Percentiles rank a stretch among this genome's conserved stretches.
Evolutionary conservation across 768 basidiomycete genomes (phyloP).

Genomic region (Lentinula raphanica): DNA sequence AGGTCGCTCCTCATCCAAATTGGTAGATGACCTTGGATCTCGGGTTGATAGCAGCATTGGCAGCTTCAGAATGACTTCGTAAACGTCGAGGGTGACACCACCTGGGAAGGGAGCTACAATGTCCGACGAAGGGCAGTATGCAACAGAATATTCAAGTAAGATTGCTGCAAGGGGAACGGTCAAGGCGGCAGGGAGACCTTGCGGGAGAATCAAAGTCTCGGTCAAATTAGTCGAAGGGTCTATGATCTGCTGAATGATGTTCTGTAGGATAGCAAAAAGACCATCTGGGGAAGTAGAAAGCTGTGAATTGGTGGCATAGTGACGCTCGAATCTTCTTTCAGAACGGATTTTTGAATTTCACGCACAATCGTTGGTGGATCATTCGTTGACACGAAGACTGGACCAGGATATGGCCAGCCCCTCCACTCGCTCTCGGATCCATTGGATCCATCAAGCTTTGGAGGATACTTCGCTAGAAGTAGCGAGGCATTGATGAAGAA

Average conservation of each 20-base stretch:
- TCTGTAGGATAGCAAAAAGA: background rate
- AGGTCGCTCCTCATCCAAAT: slow-evolving; percentile 8
- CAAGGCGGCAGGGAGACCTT: background rate
- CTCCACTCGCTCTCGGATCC: background rate
- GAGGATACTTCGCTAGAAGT: background rate
- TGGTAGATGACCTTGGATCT: background rate
- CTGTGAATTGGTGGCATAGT: background rate
- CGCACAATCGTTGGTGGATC: background rate
- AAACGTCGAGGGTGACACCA: slow-evolving; percentile 44
- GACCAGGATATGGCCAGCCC: background rate
- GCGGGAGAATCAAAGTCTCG: slow-evolving; percentile 2
- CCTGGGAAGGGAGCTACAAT: slow-evolving; percentile 35
- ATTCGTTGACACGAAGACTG: background rate
- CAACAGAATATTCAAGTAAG: slow-evolving; percentile 58
- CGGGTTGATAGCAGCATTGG: background rate
- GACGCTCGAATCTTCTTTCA: too few species aligned
- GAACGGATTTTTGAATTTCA: background rate
- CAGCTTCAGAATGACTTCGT: slow-evolving; percentile 33
- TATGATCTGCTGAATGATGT: background rate
- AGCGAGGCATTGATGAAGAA: slow-evolving; percentile 44
- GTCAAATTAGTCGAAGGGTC: background rate
- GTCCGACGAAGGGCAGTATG: slow-evolving; percentile 36
- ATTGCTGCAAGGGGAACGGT: slow-evolving; percentile 53
- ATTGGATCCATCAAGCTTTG: too few species aligned
- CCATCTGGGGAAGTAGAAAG: background rate